These are phyloP conservation scores for Pleurotus tuber-regium DNA, from an alignment of 768 basidiomycete species.

Conservation along the genomic window DNA sequence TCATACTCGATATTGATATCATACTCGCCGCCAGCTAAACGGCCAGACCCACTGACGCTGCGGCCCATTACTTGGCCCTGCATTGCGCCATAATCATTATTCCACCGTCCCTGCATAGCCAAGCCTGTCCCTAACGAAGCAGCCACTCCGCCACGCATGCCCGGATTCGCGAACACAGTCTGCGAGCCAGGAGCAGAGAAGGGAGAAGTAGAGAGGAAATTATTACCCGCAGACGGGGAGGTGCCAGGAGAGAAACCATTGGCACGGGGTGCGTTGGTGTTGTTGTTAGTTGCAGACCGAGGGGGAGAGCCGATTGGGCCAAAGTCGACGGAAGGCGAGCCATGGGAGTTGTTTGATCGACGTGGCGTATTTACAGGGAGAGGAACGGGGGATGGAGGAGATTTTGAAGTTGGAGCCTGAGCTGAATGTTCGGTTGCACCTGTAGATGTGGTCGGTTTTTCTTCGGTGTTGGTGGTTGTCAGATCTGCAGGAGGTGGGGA, in stretches of 20 bases:
- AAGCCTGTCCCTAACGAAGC: slow-evolving; percentile 45
- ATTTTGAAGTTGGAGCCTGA: slow-evolving; percentile 14
- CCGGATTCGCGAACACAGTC: slow-evolving; percentile 43
- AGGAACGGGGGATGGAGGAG: slow-evolving; percentile 41
- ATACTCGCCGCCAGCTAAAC: slow-evolving; percentile 23
- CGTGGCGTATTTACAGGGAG: slow-evolving; percentile 46
- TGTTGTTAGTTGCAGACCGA: slow-evolving; percentile 29
- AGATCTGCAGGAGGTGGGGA: slow-evolving; percentile 13
- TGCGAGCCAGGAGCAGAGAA: slow-evolving; percentile 75
- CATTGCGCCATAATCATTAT: too few species aligned
- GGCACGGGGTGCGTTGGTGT: slow-evolving; percentile 31
- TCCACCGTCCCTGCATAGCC: background rate
- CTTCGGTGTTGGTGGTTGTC: slow-evolving; percentile 9
- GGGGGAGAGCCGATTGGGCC: slow-evolving; percentile 87
- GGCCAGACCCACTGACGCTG: slow-evolving; percentile 5
- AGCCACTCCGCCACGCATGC: slow-evolving; percentile 46
- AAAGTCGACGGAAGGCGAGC: slow-evolving; percentile 49
- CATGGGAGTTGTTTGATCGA: slow-evolving; percentile 23
- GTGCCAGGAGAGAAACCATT: slow-evolving; percentile 55
- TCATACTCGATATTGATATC: slow-evolving; percentile 40
- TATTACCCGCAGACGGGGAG: slow-evolving; percentile 43
- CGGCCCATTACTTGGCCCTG: background rate
- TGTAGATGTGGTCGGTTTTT: background rate
- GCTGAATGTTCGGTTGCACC: slow-evolving; percentile 14
- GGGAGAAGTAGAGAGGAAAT: slow-evolving; percentile 59